Conservation (phyloP, 495 filamentous ascomycete species). For the Penicillium odoratum region DNA sequence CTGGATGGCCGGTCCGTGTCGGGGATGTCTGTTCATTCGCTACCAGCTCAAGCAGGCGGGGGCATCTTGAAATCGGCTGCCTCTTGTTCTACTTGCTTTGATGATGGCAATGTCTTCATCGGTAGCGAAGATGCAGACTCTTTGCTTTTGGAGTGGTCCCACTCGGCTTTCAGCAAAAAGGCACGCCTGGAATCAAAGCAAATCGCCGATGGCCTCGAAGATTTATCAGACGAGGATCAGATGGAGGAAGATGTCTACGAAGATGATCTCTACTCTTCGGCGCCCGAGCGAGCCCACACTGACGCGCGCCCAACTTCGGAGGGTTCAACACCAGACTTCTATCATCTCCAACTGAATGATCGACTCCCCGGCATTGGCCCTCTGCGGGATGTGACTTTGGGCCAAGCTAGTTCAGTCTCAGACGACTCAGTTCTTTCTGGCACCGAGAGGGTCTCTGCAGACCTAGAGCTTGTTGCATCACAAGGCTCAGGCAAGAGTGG, state of each 20-base stretch:
- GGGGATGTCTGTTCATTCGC: conserved; percentile 66
- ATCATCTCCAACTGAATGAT: conserved; percentile 77
- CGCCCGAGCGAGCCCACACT: conserved; percentile 29
- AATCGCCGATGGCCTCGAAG: conserved; percentile 44
- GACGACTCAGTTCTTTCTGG: conserved; percentile 7
- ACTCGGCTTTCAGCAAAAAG: conserved; percentile 50
- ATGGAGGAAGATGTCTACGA: conserved; percentile 69
- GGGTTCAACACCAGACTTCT: conserved; percentile 49
- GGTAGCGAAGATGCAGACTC: conserved; percentile 87
- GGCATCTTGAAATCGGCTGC: conserved; percentile 59
- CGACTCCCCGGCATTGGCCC: conserved; percentile 73
- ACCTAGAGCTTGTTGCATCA: conserved; percentile 70
- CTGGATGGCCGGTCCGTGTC: conserved; percentile 93
- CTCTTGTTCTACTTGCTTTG: conserved; percentile 68
- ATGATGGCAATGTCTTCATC: conserved; percentile 73
- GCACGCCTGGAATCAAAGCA: conserved; percentile 50
- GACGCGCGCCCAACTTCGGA: conserved; percentile 23
- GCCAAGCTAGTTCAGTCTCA: conserved; percentile 37
- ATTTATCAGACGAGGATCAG: conserved; percentile 50
- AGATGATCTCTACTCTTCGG: conserved; percentile 69
- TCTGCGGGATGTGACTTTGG: conserved; percentile 68
- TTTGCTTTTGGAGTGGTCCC: conserved; percentile 74
- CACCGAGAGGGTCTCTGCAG: conserved; percentile 44
- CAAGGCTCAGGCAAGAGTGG: conserved; percentile 70
- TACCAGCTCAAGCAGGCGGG: conserved; percentile 61